phyloP scores from a whole-genome alignment of 2,329 filamentous ascomycete species.

The Pseudopithomyces chartarum region DNA sequence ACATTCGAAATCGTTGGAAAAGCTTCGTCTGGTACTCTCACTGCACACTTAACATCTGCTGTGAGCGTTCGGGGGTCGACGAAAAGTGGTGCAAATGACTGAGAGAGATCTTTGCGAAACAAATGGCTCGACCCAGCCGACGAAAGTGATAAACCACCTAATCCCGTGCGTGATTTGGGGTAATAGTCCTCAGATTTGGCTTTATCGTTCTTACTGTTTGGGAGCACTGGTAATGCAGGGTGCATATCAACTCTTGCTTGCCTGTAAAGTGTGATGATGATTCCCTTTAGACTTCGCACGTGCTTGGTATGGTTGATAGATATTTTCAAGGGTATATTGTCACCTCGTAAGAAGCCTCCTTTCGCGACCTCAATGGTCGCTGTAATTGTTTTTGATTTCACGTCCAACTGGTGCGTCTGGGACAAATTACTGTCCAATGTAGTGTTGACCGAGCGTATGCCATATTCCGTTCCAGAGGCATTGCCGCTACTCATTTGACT shows the following conservation, averaged over 20 bases:
- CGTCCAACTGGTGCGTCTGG: slow-evolving; percentile 56
- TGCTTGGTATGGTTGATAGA: slow-evolving; percentile 85
- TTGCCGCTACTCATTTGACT: slow-evolving; percentile 66
- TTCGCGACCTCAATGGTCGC: slow-evolving; percentile 82
- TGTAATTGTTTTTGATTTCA: slow-evolving; percentile 78
- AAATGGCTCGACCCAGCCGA: slow-evolving; percentile 86
- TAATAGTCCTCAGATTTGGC: slow-evolving; percentile 82
- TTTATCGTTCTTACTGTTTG: slow-evolving; percentile 69
- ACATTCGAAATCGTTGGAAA: slow-evolving; percentile 92
- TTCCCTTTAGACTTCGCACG: slow-evolving; percentile 87
- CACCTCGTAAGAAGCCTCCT: slow-evolving; percentile 84
- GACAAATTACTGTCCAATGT: slow-evolving; percentile 53
- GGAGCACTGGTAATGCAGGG: slow-evolving; percentile 64
- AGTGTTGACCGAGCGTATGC: slow-evolving; percentile 46
- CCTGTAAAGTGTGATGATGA: slow-evolving; percentile 90
- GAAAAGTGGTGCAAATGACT: slow-evolving; percentile 85
- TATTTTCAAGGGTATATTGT: slow-evolving; percentile 78
- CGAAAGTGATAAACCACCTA: slow-evolving; percentile 84
- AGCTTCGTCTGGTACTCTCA: slow-evolving; percentile 85
- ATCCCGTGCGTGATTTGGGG: slow-evolving; percentile 82
- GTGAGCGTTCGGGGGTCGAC: slow-evolving; percentile 81
- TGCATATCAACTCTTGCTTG: slow-evolving; percentile 88
- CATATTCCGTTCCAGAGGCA: slow-evolving; percentile 50
- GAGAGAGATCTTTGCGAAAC: slow-evolving; percentile 93
- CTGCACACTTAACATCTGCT: slow-evolving; percentile 78